Conservation (phyloP, 2,329 filamentous ascomycete species). For the Penicillium sp. region DNA sequence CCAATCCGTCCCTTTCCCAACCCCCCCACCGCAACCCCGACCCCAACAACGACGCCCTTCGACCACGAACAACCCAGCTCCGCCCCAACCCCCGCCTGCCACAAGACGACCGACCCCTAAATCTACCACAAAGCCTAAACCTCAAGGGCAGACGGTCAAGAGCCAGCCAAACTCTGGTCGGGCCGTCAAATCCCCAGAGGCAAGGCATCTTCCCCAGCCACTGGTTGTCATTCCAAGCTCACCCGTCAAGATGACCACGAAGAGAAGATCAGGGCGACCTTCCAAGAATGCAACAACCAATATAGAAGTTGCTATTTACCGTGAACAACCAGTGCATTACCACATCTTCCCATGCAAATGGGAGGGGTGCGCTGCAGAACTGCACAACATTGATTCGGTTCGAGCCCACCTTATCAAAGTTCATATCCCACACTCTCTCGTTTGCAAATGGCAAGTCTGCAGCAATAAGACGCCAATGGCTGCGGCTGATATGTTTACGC, state of each 20-base stretch:
- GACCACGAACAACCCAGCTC: not conserved
- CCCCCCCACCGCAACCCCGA: not conserved
- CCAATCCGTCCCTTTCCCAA: not conserved
- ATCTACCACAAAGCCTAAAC: not conserved
- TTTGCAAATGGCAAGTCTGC: constrained; percentile 30
- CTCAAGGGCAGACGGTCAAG: not conserved
- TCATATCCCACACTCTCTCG: constrained; percentile 43
- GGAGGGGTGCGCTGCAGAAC: constrained; percentile 55
- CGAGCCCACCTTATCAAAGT: constrained; percentile 58
- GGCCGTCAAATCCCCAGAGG: not conserved
- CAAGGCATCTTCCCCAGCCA: not conserved
- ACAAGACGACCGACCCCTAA: not conserved
- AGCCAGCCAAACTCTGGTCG: not conserved
- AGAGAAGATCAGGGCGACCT: constrained; percentile 20
- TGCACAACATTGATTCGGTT: constrained; percentile 62
- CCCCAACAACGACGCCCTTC: not conserved
- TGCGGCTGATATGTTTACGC: constrained; percentile 47
- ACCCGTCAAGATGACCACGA: constrained; percentile 12
- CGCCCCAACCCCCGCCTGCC: not conserved
- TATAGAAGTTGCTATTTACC: constrained; percentile 22
- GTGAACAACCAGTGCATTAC: constrained; percentile 21
- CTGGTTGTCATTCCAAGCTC: constrained; percentile 16
- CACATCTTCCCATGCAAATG: constrained; percentile 57
- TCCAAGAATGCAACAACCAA: constrained; percentile 12
- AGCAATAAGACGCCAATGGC: constrained; percentile 17